Evolutionary conservation across 306 rosid genomes (phyloP).

Genomic region (Quercus aquifolioides): DNA sequence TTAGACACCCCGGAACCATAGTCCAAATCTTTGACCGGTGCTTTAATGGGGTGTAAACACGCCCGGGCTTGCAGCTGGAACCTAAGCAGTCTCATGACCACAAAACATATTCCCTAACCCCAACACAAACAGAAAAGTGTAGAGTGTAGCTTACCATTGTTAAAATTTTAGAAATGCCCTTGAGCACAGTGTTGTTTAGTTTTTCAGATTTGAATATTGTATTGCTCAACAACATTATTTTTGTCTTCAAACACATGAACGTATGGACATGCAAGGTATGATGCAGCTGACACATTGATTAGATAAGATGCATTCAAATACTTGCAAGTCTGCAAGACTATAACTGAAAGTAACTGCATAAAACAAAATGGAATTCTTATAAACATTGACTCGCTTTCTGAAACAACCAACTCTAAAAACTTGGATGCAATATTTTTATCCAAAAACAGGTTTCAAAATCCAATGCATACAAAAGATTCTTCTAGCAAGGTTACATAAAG

Average conservation of each 20-base stretch:
- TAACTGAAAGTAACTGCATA: background rate
- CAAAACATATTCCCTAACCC: background rate
- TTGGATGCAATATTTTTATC: background rate
- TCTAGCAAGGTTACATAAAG: conserved; percentile 13
- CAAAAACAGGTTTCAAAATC: background rate
- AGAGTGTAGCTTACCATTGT: background rate
- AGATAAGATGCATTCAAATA: background rate
- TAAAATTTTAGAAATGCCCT: background rate
- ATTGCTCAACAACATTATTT: background rate
- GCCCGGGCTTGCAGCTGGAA: background rate
- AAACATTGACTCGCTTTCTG: background rate
- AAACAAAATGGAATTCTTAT: background rate
- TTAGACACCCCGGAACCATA: too few relatives aligned
- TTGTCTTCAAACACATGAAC: background rate
- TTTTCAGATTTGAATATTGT: background rate
- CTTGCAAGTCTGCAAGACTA: background rate
- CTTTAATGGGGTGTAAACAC: background rate
- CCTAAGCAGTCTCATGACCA: background rate
- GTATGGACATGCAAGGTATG: background rate
- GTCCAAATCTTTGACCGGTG: too few relatives aligned
- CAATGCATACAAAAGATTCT: background rate
- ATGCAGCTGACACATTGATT: background rate
- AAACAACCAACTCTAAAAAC: background rate
- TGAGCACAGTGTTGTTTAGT: background rate
- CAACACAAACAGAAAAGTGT: background rate